Percentiles rank a stretch among this genome's conserved stretches.
phyloP scores from a whole-genome alignment of 129 eudicot genomes.

The Tanacetum coccineum region DNA sequence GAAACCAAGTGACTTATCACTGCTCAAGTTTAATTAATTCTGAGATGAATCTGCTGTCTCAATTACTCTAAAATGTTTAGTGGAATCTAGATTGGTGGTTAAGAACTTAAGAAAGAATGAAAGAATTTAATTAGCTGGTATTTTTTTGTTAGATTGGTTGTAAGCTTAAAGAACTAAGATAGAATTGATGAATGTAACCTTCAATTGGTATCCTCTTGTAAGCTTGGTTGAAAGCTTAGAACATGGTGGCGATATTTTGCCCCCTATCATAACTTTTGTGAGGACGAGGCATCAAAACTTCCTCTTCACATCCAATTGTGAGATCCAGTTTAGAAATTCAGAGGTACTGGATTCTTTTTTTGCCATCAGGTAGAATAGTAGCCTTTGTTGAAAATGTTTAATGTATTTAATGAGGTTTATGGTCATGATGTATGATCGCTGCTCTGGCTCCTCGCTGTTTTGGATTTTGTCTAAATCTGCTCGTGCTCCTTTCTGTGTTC shows the following conservation, averaged over 20 bases:
- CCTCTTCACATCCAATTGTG: not conserved
- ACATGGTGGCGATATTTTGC: not conserved
- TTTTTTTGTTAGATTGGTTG: not conserved
- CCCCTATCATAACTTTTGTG: not conserved
- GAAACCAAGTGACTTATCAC: not conserved
- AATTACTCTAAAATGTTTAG: not conserved
- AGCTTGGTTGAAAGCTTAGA: not conserved
- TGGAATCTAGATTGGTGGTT: not conserved
- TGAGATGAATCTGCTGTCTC: too few relatives aligned
- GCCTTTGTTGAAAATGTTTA: not conserved
- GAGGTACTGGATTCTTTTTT: not conserved
- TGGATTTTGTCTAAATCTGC: too few relatives aligned
- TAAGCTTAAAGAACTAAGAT: not conserved
- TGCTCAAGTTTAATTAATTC: too few relatives aligned
- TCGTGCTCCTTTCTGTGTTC: too few relatives aligned
- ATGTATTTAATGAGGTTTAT: too few relatives aligned
- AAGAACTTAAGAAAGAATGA: not conserved
- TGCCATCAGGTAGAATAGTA: not conserved
- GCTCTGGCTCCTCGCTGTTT: too few relatives aligned
- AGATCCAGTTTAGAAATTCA: not conserved
- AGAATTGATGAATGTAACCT: conserved; percentile 9
- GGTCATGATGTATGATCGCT: too few relatives aligned
- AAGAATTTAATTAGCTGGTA: conserved; percentile 4
- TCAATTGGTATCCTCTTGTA: not conserved
- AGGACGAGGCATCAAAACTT: not conserved